Base-by-base conservation (phyloP, 352 stramenopile genomes). In the Phytopythium ostracodes region DNA sequence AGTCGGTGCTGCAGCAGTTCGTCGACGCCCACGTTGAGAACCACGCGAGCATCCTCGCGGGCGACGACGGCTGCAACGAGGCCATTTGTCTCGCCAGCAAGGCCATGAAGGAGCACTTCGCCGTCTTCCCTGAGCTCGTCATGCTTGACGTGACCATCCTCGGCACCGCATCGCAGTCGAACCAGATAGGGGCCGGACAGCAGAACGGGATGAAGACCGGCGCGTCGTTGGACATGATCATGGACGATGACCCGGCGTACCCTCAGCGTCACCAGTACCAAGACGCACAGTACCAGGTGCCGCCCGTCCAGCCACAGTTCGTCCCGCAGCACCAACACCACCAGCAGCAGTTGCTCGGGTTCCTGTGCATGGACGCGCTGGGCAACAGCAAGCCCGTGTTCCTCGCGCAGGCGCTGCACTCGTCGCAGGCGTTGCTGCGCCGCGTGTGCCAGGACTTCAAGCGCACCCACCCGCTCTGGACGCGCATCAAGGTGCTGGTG, bases 381-480 rank as follows among this genome's bases (percentile, higher is more conserved):
- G 81, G 81, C 17, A 88, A 91, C 43, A 72, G 72, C 40, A 88
- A 85, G 44, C 81, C 81, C 4, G 75, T 88, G 35, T 91, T 88
- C 57, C 29, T 91, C 2, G 69, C 70, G 14, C 77, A 80, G 40
- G 84, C 81, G 27, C 71, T 76, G 44, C 66, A 82, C 63, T 77
- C 75, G 38, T 81, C 76, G 9, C 60, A 68, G 22, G 73, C 77
- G 38, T 51, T 91, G 35, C 63, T 91, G 11, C 79, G 70, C 49
- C 77, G 81, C 47, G 82, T 88, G 31, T 89, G 79, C 46, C 77
- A 84, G 31, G 81, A 91, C 59, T 89, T 91, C 46, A 91, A 91
- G 64, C 77, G 81, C 8, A 91, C 81, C 14, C 81, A 91, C 50
- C 81, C 79, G 18, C 72, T 67, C 25, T 91, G 81, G 81, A 70